Percentiles rank a stretch among this genome's conserved stretches.
Evolutionary conservation across 148 eudicot species (phyloP).

Genomic region (Simmondsia chinensis): DNA sequence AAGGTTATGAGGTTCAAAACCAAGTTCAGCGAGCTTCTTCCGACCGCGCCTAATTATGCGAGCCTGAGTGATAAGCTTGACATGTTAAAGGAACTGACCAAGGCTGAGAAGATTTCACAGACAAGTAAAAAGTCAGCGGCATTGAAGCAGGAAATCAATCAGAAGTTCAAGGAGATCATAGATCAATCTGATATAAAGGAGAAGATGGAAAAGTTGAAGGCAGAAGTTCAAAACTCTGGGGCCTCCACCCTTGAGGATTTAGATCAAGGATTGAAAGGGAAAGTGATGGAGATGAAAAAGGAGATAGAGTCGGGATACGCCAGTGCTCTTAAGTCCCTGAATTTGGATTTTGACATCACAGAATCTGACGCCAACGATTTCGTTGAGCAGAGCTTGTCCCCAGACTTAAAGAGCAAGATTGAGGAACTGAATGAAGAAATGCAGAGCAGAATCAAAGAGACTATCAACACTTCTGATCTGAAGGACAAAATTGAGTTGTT

Average conservation of each 20-base stretch:
- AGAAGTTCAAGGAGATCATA: constrained; percentile 38
- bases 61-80: constrained; percentile 53
- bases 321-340: constrained; percentile 33
- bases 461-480: constrained; percentile 53
- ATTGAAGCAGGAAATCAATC: constrained; percentile 37
- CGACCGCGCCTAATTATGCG: constrained; percentile 55
- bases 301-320: constrained; percentile 42
- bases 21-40: constrained; percentile 46
- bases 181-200: constrained; percentile 45
- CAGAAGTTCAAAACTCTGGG: constrained; percentile 51
- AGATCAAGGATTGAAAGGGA: constrained; percentile 39
- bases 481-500: constrained; percentile 51
- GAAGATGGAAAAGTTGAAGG: constrained; percentile 50
- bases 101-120: constrained; percentile 40
- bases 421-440: constrained; percentile 44
- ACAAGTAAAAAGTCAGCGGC: constrained; percentile 23
- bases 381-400: constrained; percentile 11
- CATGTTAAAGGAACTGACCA: constrained; percentile 56
- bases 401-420: constrained; percentile 26
- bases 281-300: constrained; percentile 32
- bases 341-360: constrained; percentile 29
- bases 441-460: constrained; percentile 40
- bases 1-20: constrained; percentile 48
- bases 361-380: constrained; percentile 7
- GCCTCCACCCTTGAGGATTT: constrained; percentile 29